These are phyloP conservation scores for Paraphaeosphaeria minitans DNA, from an alignment of 2,329 filamentous ascomycete species.

Conservation along the genomic window DNA sequence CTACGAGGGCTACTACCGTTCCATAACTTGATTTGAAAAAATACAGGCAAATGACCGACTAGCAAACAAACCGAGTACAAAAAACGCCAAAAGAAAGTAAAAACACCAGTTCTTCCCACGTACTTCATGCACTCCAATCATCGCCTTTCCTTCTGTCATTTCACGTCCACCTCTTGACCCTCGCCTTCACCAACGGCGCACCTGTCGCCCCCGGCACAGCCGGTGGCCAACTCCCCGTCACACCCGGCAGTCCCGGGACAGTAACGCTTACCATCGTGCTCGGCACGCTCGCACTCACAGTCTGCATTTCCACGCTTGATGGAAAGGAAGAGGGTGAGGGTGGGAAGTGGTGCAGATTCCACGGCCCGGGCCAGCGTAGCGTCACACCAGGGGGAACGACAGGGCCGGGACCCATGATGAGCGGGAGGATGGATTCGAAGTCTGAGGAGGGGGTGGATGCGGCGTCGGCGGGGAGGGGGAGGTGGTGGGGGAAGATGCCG, in stretches of 20 bases:
- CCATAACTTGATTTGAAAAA: not conserved
- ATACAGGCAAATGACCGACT: not conserved
- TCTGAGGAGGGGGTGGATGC: slow-evolving; percentile 8
- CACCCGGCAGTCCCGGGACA: slow-evolving; percentile 1
- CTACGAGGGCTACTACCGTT: no score
- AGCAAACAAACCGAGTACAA: not conserved
- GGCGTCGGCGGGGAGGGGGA: not conserved
- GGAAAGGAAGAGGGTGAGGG: not conserved
- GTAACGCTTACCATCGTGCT: not conserved
- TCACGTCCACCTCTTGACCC: not conserved
- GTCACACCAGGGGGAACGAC: slow-evolving; percentile 19
- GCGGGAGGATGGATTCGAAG: slow-evolving; percentile 14
- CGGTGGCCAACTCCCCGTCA: slow-evolving; percentile 3
- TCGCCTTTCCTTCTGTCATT: no score
- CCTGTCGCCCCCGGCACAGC: slow-evolving; percentile 2
- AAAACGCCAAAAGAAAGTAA: slow-evolving; percentile 1
- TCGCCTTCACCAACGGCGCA: not conserved
- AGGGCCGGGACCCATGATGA: slow-evolving; percentile 25
- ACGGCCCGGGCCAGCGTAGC: slow-evolving; percentile 19
- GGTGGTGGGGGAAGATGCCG: not conserved
- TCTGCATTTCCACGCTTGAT: no score
- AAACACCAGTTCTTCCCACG: not conserved
- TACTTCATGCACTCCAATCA: not conserved
- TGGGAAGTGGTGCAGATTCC: not conserved
- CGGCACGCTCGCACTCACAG: not conserved